Percentiles rank a stretch among this genome's conserved stretches.
These are phyloP conservation scores for Clitoria ternatea DNA, from an alignment of 306 rosid species.

Conservation along the genomic window DNA sequence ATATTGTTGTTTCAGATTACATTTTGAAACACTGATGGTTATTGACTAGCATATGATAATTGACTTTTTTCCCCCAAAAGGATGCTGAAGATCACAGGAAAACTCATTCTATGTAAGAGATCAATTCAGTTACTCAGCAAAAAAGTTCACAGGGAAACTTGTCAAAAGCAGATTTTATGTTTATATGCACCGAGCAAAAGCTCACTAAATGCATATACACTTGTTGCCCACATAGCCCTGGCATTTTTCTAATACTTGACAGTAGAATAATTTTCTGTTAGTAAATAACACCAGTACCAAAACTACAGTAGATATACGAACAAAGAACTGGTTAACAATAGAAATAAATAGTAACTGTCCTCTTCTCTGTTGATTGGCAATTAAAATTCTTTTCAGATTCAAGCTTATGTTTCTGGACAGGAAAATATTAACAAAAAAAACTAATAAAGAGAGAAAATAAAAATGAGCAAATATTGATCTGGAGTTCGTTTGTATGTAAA, in stretches of 20 bases:
- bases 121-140: not conserved
- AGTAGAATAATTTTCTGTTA: not conserved
- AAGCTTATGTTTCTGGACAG: not conserved
- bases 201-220: not conserved
- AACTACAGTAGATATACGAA: not conserved
- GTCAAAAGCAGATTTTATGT: not conserved
- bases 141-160: not conserved
- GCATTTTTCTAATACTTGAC: not conserved
- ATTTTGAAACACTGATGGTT: too few species aligned
- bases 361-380: not conserved
- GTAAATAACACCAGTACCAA: not conserved
- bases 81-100: constrained; percentile 8
- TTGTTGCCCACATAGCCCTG: not conserved
- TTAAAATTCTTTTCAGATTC: not conserved
- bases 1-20: too few species aligned
- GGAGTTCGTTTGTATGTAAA: not conserved
- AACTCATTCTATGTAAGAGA: constrained; percentile 1
- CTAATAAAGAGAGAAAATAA: not conserved
- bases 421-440: not conserved
- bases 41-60: not conserved
- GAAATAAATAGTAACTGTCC: not conserved
- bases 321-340: not conserved
- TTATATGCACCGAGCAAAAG: not conserved
- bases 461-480: not conserved
- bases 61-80: not conserved